Percentiles rank a stretch among this genome's conserved stretches.
phyloP scores from a whole-genome alignment of 140 eudicot genomes.

The Anethum foeniculum region DNA sequence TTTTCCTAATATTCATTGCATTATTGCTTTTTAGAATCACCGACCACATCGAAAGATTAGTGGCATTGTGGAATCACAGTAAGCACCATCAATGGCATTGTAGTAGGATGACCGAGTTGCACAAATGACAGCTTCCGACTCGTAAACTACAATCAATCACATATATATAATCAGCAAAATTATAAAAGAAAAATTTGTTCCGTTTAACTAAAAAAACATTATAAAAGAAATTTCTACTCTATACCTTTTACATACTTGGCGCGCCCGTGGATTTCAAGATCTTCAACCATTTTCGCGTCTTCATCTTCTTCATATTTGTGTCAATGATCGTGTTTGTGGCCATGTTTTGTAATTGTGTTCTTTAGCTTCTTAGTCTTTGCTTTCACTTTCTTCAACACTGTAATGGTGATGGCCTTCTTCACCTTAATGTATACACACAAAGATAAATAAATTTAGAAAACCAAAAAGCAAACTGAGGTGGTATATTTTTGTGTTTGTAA shows the following conservation, averaged over 20 bases:
- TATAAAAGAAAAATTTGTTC: neutral
- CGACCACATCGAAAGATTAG: too few relatives aligned
- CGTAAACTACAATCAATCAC: slow-evolving; percentile 26
- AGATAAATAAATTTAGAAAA: neutral
- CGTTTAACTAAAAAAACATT: neutral
- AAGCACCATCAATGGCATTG: too few relatives aligned
- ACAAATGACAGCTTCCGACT: slow-evolving; percentile 29
- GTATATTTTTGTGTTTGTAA: too few relatives aligned
- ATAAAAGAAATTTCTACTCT: neutral
- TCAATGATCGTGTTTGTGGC: slow-evolving; percentile 36
- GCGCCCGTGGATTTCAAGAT: slow-evolving; percentile 72
- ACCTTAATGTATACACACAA: neutral
- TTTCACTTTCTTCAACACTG: slow-evolving; percentile 77
- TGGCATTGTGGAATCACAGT: too few relatives aligned
- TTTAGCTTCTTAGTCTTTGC: slow-evolving; percentile 81
- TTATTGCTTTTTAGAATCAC: too few relatives aligned
- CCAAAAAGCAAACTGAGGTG: too few relatives aligned
- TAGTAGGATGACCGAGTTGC: neutral
- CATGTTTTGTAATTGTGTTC: slow-evolving; percentile 47
- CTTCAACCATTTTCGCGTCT: slow-evolving; percentile 40
- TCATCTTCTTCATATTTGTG: slow-evolving; percentile 33
- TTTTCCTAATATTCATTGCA: too few relatives aligned
- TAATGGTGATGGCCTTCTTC: slow-evolving; percentile 36
- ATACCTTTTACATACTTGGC: slow-evolving; percentile 38
- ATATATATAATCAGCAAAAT: neutral